phyloP scores from a whole-genome alignment of 345 rosid genomes.

The Abelmoschus esculentus region DNA sequence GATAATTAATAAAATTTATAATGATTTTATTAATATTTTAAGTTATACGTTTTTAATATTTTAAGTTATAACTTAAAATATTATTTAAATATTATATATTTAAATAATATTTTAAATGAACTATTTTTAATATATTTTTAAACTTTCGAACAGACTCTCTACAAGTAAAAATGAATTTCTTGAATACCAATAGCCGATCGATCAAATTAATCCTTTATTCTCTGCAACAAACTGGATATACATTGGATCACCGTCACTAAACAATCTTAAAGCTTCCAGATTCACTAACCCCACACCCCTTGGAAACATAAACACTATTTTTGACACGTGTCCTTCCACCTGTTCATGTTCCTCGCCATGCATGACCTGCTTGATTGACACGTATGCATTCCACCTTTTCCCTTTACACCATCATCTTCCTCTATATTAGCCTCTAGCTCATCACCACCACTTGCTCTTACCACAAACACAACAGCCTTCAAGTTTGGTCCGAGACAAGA shows the following conservation, averaged over 20 bases:
- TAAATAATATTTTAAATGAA: too few relatives aligned
- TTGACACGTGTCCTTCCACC: conserved; percentile 45
- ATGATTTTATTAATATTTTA: too few relatives aligned
- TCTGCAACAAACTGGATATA: conserved; percentile 1
- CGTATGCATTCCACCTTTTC: conserved; percentile 10
- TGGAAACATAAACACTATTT: background rate
- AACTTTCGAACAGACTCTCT: too few relatives aligned
- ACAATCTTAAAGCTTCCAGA: conserved; percentile 5
- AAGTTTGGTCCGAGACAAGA: background rate
- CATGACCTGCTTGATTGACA: conserved; percentile 13
- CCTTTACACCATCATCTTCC: conserved; percentile 3
- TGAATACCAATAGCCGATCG: too few relatives aligned
- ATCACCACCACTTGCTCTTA: background rate
- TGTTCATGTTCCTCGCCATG: conserved; percentile 22
- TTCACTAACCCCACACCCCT: background rate
- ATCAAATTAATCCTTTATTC: background rate
- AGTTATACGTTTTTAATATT: too few relatives aligned
- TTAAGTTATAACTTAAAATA: too few relatives aligned
- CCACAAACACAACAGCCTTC: background rate
- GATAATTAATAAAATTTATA: too few relatives aligned
- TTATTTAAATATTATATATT: too few relatives aligned
- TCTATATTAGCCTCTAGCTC: background rate
- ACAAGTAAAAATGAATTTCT: too few relatives aligned
- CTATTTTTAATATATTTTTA: too few relatives aligned
- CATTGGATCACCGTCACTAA: background rate